Evolutionary conservation across 1,284 basidiomycete genomes (phyloP).

Genomic region (Amanita bisporigera): DNA sequence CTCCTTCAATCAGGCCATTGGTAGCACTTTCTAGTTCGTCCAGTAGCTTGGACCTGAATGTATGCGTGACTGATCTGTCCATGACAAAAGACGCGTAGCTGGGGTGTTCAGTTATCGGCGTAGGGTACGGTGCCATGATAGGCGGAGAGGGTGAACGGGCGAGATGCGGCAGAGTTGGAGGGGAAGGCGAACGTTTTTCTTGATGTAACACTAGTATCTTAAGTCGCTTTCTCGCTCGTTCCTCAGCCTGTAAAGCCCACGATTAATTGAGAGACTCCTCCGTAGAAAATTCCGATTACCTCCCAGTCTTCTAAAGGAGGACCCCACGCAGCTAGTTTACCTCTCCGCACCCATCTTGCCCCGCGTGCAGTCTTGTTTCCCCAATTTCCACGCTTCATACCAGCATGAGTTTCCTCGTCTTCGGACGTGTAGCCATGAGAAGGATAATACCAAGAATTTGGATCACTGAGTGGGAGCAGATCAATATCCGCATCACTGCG

Average conservation of each 20-base stretch:
- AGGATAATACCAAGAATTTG: conserved; percentile 80
- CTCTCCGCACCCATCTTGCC: conserved; percentile 75
- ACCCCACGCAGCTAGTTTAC: conserved; percentile 80
- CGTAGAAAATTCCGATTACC: conserved; percentile 49
- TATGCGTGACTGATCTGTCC: conserved; percentile 81
- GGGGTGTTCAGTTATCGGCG: conserved; percentile 65
- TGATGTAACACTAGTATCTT: conserved; percentile 61
- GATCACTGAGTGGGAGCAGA: conserved; percentile 65
- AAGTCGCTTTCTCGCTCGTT: conserved; percentile 78
- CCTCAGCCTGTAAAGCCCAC: conserved; percentile 61
- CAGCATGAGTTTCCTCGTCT: conserved; percentile 56
- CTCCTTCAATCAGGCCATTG: conserved; percentile 79
- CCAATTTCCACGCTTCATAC: conserved; percentile 71
- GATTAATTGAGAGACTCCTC: conserved; percentile 16
- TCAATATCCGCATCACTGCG: conserved; percentile 33
- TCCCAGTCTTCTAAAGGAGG: conserved; percentile 83
- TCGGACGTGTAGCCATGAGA: conserved; percentile 68
- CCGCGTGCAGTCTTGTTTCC: conserved; percentile 72
- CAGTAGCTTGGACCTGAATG: conserved; percentile 76
- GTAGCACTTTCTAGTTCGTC: conserved; percentile 79
- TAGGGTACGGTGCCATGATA: conserved; percentile 68
- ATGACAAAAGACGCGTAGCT: conserved; percentile 83
- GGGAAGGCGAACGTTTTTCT: conserved; percentile 61
- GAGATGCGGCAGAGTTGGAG: conserved; percentile 62
- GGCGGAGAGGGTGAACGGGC: conserved; percentile 61